Conservation (phyloP, 179 eudicot species). For the Amaranthus tricolor region DNA sequence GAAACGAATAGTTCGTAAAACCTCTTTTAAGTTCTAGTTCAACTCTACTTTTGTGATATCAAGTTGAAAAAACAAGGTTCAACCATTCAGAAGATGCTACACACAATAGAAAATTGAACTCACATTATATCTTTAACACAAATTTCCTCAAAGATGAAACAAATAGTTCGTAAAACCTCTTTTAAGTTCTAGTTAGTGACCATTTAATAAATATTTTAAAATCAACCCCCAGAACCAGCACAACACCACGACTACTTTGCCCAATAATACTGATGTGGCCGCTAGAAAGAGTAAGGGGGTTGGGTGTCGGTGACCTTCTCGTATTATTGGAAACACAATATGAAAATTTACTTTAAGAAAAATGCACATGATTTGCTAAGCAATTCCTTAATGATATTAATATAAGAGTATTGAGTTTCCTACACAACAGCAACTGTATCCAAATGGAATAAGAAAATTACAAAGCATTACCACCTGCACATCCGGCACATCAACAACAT, state of each 20-base stretch:
- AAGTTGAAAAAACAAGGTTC: neutral
- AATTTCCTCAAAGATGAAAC: too few species aligned
- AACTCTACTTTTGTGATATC: neutral
- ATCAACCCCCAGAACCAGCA: neutral
- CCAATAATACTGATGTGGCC: too few species aligned
- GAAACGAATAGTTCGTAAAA: neutral
- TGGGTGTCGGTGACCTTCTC: too few species aligned
- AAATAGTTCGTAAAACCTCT: too few species aligned
- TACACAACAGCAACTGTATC: neutral
- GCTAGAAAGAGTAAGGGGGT: too few species aligned
- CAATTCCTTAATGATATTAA: too few species aligned
- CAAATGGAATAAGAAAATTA: neutral
- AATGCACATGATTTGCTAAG: too few species aligned
- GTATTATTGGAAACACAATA: too few species aligned
- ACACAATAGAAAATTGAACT: neutral
- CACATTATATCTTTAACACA: neutral
- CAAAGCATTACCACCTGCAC: slow-evolving; percentile 36
- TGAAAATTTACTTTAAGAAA: too few species aligned
- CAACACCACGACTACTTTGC: too few species aligned
- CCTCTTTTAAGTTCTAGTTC: neutral
- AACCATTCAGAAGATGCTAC: neutral
- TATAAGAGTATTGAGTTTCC: neutral
- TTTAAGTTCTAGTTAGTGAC: neutral
- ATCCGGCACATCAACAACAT: slow-evolving; percentile 60
- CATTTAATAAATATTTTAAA: neutral